phyloP scores from a whole-genome alignment of 441 rosid genomes.

The Erodium texanum region DNA sequence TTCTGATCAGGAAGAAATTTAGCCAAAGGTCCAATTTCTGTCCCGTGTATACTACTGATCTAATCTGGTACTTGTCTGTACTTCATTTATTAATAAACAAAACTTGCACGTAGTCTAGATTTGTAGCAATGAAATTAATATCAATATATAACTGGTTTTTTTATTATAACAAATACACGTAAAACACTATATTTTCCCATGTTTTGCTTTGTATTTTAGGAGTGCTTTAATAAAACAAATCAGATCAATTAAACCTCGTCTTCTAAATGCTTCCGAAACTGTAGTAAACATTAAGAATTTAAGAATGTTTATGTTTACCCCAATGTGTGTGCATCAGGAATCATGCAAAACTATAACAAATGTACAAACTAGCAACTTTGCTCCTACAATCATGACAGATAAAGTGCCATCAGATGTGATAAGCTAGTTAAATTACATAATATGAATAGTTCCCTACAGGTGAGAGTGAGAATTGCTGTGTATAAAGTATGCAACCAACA shows the following conservation, averaged over 20 bases:
- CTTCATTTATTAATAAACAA: not conserved
- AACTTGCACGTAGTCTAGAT: not conserved
- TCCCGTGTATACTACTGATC: not conserved
- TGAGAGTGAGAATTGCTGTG: too few relatives aligned
- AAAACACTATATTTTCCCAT: not conserved
- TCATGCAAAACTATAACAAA: too few relatives aligned
- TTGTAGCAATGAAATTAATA: not conserved
- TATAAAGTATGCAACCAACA: too few relatives aligned
- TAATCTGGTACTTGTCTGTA: not conserved
- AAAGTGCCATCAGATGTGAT: too few relatives aligned
- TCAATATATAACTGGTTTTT: not conserved
- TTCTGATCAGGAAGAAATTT: not conserved
- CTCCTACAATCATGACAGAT: too few relatives aligned
- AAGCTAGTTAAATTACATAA: too few relatives aligned
- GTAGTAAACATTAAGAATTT: not conserved
- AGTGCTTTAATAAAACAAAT: not conserved
- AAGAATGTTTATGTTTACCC: not conserved
- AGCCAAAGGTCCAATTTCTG: not conserved
- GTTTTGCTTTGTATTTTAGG: not conserved
- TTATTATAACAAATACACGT: not conserved
- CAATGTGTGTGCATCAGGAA: not conserved
- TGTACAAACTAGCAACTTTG: too few relatives aligned
- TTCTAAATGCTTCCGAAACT: not conserved
- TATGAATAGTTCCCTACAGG: too few relatives aligned
- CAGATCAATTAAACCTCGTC: not conserved